Evolutionary conservation across 2,329 filamentous ascomycete genomes (phyloP).

Genomic region (Trichoderma sp.): DNA sequence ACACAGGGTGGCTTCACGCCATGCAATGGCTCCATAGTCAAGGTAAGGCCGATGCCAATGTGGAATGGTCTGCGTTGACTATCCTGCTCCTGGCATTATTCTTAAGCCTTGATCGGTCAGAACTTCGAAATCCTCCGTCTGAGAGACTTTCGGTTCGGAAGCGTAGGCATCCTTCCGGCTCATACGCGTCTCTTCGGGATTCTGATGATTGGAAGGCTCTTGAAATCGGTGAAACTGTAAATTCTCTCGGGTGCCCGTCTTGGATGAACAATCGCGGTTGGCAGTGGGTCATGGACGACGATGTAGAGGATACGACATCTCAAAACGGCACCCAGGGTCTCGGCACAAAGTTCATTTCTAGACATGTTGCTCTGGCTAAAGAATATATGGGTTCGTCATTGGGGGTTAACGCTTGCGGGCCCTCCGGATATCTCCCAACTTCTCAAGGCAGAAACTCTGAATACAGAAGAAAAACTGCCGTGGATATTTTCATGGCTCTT

Average conservation of each 20-base stretch:
- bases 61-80: conserved; percentile 68
- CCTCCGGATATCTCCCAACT: conserved; percentile 63
- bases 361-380: conserved; percentile 57
- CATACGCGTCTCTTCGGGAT: conserved; percentile 35
- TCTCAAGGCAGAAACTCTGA: conserved; percentile 50
- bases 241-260: conserved; percentile 47
- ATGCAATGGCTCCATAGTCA: conserved; percentile 63
- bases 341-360: conserved; percentile 43
- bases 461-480: conserved; percentile 56
- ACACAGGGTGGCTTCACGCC: conserved; percentile 70
- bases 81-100: conserved; percentile 63
- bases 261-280: conserved; percentile 64
- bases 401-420: conserved; percentile 54
- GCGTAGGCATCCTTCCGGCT: conserved; percentile 35
- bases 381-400: conserved; percentile 60
- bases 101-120: conserved; percentile 52
- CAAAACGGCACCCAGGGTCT: conserved; percentile 27
- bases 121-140: conserved; percentile 27
- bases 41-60: conserved; percentile 45
- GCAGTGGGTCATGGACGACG: conserved; percentile 67
- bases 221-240: conserved; percentile 45
- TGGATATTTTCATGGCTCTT: conserved; percentile 69
- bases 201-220: conserved; percentile 48
- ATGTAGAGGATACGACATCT: conserved; percentile 33
- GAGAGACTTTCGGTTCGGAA: conserved; percentile 31